Evolutionary conservation across 1,284 basidiomycete species (phyloP), one percentile per base, ranked within the genome.

Genomic region (Rhodotorula mucilaginosa): DNA sequence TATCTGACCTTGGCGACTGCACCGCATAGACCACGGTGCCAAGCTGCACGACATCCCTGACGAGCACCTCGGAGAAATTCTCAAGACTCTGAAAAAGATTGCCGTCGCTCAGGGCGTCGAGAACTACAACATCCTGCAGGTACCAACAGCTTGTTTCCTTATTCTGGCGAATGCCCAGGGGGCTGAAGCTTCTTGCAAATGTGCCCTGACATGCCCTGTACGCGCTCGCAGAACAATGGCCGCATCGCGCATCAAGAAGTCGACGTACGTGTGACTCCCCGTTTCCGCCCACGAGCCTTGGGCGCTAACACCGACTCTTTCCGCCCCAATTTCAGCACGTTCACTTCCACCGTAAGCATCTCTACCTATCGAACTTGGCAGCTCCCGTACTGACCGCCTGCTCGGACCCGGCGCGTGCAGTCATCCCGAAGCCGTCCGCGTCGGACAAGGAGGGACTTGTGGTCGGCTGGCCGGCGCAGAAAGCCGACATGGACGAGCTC

Each of bases 51-150:
- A 82, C 49, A 68, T 82, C 26, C 82, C 82, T n/a, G 82, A 82
- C 63, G 82, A 81, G 61, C 71, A 79, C 65, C 69, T 83, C 52
- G 67, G 72, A 34, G 82, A 82, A 58, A 71, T 83, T 39, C 76
- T 83, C 29, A 79, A 80, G 1, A 75, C 81, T 6, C 79, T 81
- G 21, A 83, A 82, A 72, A 77, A 80, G 71, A 74, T 83, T 47
- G 83, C 82, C 6, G 74, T 79, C 31, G 82, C 82, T 12, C 76
- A 79, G 19, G 82, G 81, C 1, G 77, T 80, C 1, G 73, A 78
- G 29, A 76, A 83, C 61, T 83, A 83, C 79, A 83, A 83, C 68
- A 71, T 83, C 48, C 73, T 83, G 56, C 82, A 83, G 82, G 82
- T 79, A 77, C 80, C 73, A 51, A 23, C 6, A 15, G n/a, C 15